A percentile compares a stretch with the other conserved stretches of the same genome.
phyloP scores from a whole-genome alignment of 306 rosid genomes.

The Mimosa bimucronata region DNA sequence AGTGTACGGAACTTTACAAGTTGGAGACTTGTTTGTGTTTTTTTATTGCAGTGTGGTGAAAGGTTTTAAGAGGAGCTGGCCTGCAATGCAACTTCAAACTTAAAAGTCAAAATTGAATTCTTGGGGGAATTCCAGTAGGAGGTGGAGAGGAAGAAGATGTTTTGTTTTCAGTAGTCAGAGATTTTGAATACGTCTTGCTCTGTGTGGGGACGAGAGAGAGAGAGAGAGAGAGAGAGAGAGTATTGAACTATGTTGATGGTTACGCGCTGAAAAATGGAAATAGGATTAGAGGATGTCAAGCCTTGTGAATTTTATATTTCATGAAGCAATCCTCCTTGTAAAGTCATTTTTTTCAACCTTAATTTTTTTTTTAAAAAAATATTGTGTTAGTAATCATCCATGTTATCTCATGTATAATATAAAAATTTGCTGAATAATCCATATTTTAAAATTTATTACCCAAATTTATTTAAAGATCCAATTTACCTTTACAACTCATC shows the following conservation, averaged over 20 bases:
- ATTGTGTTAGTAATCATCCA: neutral
- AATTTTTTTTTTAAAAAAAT: neutral
- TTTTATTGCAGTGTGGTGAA: neutral
- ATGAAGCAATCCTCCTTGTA: neutral
- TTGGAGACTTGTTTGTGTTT: neutral
- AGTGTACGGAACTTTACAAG: neutral
- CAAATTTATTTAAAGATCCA: too few species aligned
- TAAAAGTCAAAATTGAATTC: slow-evolving; percentile 37
- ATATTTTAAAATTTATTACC: too few species aligned
- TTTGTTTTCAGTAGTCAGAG: slow-evolving; percentile 43
- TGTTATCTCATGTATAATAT: too few species aligned
- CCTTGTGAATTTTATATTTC: neutral
- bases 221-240: neutral
- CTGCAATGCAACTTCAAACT: slow-evolving; percentile 24
- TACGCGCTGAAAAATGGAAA: neutral
- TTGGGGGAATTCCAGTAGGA: neutral
- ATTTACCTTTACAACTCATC: too few species aligned
- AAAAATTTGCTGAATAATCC: too few species aligned
- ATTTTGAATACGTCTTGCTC: slow-evolving; percentile 27
- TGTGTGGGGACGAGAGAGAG: neutral
- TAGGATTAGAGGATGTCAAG: neutral
- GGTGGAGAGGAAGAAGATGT: neutral
- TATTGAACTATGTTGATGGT: neutral
- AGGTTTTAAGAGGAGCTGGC: neutral
- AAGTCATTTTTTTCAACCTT: neutral